These are phyloP conservation scores for Pseudocercospora ulei DNA, from an alignment of 2,329 filamentous ascomycete species.

Conservation along the genomic window DNA sequence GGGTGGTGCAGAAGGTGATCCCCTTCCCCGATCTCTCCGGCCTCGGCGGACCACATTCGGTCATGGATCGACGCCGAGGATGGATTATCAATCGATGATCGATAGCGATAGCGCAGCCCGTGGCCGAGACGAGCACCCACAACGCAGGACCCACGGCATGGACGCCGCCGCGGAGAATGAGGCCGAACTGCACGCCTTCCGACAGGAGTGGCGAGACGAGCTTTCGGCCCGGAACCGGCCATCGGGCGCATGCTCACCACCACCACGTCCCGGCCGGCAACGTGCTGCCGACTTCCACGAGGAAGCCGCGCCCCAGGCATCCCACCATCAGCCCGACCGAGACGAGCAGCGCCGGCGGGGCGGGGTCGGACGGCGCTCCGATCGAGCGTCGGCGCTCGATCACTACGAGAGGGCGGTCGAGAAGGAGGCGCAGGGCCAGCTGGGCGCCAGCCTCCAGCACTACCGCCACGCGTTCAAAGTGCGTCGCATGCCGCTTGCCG, in stretches of 20 bases:
- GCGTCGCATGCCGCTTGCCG: slow-evolving; percentile 27
- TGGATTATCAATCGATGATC: too few species aligned
- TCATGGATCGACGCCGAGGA: not conserved
- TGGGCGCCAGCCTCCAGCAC: slow-evolving; percentile 77
- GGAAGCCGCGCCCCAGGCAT: slow-evolving; percentile 36
- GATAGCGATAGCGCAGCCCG: too few species aligned
- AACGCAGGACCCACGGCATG: slow-evolving; percentile 11
- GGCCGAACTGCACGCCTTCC: slow-evolving; percentile 74
- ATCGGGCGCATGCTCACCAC: slow-evolving; percentile 10
- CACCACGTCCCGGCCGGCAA: slow-evolving; percentile 3
- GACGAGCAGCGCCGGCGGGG: slow-evolving; percentile 39
- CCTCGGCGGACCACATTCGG: slow-evolving; percentile 1
- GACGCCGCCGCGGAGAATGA: slow-evolving; percentile 33
- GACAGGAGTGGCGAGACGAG: slow-evolving; percentile 76
- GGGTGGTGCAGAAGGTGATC: too few species aligned
- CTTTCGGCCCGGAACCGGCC: slow-evolving; percentile 48
- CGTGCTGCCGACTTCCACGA: slow-evolving; percentile 31
- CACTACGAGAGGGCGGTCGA: slow-evolving; percentile 89
- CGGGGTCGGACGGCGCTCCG: slow-evolving; percentile 35
- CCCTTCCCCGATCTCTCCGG: slow-evolving; percentile 10
- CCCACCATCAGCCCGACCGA: slow-evolving; percentile 42
- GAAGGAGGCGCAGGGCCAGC: slow-evolving; percentile 70
- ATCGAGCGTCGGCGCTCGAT: slow-evolving; percentile 61
- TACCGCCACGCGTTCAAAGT: slow-evolving; percentile 88
- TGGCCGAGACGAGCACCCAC: slow-evolving; percentile 11